Evolutionary conservation across 371 early-diverging fungal species (phyloP).

Genomic region (Mucor velutinosus): DNA sequence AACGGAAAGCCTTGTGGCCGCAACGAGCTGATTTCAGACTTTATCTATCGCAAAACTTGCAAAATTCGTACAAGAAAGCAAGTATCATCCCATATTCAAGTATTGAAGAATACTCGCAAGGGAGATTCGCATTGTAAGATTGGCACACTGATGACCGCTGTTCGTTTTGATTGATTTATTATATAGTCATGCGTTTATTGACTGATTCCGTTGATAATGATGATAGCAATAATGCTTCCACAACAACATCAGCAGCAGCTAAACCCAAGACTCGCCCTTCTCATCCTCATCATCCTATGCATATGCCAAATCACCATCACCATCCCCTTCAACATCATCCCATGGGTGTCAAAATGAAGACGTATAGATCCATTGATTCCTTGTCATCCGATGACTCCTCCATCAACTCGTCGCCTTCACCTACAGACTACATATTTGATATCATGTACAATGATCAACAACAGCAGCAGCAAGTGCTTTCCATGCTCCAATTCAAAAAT

Average conservation of each 20-base stretch:
- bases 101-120: slow-evolving; percentile 74
- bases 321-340: background rate
- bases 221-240: background rate
- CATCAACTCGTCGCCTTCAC: slow-evolving; percentile 49
- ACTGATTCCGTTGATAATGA: slow-evolving; percentile 48
- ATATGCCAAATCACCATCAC: background rate
- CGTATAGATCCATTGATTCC: slow-evolving; percentile 30
- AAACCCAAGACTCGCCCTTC: background rate
- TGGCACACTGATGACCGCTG: background rate
- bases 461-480: slow-evolving; percentile 24
- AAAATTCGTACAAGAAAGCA: slow-evolving; percentile 75
- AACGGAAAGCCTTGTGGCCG: slow-evolving; percentile 67
- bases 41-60: slow-evolving; percentile 66
- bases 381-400: slow-evolving; percentile 52
- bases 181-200: slow-evolving; percentile 51
- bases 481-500: slow-evolving; percentile 28
- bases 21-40: slow-evolving; percentile 79
- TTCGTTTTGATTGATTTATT: background rate
- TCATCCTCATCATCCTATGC: background rate
- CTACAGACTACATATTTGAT: slow-evolving; percentile 51
- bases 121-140: slow-evolving; percentile 51
- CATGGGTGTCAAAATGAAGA: slow-evolving; percentile 1
- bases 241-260: background rate
- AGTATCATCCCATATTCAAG: slow-evolving; percentile 82
- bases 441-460: slow-evolving; percentile 40